These are phyloP conservation scores for Vigna trinervia DNA, from an alignment of 306 rosid genomes.

Conservation along the genomic window DNA sequence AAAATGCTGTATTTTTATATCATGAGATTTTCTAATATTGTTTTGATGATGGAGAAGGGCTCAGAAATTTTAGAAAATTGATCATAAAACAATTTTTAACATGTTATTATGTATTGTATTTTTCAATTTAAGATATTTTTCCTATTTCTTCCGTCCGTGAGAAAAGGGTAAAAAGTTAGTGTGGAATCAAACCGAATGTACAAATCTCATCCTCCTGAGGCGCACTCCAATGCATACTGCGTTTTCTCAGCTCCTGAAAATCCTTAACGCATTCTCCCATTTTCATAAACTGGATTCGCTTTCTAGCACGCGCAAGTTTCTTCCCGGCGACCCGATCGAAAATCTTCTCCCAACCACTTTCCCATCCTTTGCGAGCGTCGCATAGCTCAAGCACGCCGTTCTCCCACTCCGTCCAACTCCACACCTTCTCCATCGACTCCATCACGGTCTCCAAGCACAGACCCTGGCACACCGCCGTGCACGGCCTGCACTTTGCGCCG, in stretches of 20 bases:
- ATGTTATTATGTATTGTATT: no score
- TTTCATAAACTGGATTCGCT: slow-evolving; percentile 45
- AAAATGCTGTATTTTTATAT: no score
- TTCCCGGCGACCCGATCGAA: slow-evolving; percentile 63
- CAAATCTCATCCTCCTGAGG: slow-evolving; percentile 64
- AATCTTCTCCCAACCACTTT: slow-evolving; percentile 65
- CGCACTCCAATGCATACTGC: slow-evolving; percentile 58
- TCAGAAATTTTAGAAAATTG: no score
- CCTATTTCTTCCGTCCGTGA: no score
- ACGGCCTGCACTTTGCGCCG: slow-evolving; percentile 87
- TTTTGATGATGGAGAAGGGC: no score
- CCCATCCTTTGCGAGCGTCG: slow-evolving; percentile 68
- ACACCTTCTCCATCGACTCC: slow-evolving; percentile 48
- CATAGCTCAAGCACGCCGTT: slow-evolving; percentile 67
- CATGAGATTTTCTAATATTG: no score
- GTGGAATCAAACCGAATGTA: slow-evolving; percentile 39
- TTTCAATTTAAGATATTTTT: no score
- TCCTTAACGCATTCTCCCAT: slow-evolving; percentile 49
- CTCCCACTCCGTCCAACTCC: slow-evolving; percentile 89
- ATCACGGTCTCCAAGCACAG: slow-evolving; percentile 62
- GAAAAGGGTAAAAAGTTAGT: not conserved
- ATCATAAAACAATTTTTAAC: no score
- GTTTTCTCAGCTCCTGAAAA: slow-evolving; percentile 52
- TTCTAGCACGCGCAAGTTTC: slow-evolving; percentile 48
- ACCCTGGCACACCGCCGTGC: slow-evolving; percentile 63